These are phyloP conservation scores for Wickerhamiella brachini DNA, from an alignment of 805 yeast genomes.

Conservation along the genomic window DNA sequence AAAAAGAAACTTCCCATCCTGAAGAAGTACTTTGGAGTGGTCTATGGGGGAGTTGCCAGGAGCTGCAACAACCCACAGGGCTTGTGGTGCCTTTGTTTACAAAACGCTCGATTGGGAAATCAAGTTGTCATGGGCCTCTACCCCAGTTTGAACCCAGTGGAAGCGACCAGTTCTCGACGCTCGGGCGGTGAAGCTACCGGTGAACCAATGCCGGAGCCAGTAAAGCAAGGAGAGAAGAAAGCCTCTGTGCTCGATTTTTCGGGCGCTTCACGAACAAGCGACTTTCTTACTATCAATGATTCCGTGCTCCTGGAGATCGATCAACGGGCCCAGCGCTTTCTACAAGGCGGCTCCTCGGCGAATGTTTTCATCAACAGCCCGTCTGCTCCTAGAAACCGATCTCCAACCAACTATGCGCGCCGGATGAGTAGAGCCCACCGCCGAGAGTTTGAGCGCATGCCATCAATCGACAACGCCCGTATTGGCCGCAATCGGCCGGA, in stretches of 20 bases:
- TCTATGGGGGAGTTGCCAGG: no score
- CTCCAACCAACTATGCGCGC: not conserved
- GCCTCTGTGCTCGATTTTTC: slow-evolving; percentile 8
- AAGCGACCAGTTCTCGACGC: not conserved
- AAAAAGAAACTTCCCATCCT: no score
- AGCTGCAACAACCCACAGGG: no score
- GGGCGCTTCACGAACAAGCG: slow-evolving; percentile 13
- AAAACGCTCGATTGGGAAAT: not conserved
- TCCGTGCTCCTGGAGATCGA: slow-evolving; percentile 24
- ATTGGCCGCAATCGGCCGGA: no score
- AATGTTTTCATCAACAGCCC: slow-evolving; percentile 1
- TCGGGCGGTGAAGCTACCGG: no score
- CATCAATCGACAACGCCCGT: slow-evolving; percentile 13
- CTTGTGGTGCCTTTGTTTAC: not conserved
- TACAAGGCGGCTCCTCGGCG: not conserved
- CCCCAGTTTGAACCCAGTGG: not conserved
- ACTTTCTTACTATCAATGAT: slow-evolving; percentile 24
- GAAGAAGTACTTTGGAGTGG: no score
- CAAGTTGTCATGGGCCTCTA: slow-evolving; percentile 3
- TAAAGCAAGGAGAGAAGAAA: not conserved
- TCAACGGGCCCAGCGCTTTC: slow-evolving; percentile 18
- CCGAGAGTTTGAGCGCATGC: slow-evolving; percentile 18
- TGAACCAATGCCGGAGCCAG: no score
- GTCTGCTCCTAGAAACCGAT: not conserved
- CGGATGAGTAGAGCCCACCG: slow-evolving; percentile 18